Conservation (phyloP, 2,329 filamentous ascomycete species). For the Neonectria faginata region DNA sequence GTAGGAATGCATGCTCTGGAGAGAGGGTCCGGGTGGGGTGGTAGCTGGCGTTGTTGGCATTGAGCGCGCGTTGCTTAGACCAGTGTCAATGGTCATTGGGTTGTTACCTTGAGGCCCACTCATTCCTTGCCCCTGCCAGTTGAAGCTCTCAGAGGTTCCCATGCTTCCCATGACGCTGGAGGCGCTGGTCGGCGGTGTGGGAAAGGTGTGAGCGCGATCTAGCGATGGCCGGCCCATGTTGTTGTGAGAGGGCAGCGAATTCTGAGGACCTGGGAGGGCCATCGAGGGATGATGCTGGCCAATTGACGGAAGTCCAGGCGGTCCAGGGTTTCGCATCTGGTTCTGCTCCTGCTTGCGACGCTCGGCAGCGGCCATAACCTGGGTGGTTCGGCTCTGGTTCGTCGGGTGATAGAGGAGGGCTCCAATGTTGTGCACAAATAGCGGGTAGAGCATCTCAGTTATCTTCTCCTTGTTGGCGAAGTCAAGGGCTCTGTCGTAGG, state of each 20-base stretch:
- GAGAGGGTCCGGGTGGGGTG: conserved; percentile 81
- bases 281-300: conserved; percentile 71
- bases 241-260: conserved; percentile 73
- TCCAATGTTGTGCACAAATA: conserved; percentile 98
- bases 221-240: conserved; percentile 79
- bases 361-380: conserved; percentile 88
- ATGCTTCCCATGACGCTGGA: conserved; percentile 83
- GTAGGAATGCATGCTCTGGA: conserved; percentile 85
- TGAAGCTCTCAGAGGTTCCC: conserved; percentile 80
- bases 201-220: conserved; percentile 91
- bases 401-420: conserved; percentile 93
- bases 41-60: conserved; percentile 93
- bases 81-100: conserved; percentile 83
- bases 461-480: conserved; percentile 99
- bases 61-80: conserved; percentile 81
- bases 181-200: conserved; percentile 92
- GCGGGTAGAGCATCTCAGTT: conserved; percentile 90
- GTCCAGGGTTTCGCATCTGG: conserved; percentile 71
- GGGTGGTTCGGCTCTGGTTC: conserved; percentile 84
- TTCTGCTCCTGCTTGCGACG: conserved; percentile 78
- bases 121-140: conserved; percentile 78
- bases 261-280: conserved; percentile 71
- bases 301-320: conserved; percentile 72
- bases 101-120: conserved; percentile 72
- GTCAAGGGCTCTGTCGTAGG: conserved; percentile 95